These are phyloP conservation scores for Leccinum boreale DNA, from an alignment of 768 basidiomycete species.

Conservation along the genomic window DNA sequence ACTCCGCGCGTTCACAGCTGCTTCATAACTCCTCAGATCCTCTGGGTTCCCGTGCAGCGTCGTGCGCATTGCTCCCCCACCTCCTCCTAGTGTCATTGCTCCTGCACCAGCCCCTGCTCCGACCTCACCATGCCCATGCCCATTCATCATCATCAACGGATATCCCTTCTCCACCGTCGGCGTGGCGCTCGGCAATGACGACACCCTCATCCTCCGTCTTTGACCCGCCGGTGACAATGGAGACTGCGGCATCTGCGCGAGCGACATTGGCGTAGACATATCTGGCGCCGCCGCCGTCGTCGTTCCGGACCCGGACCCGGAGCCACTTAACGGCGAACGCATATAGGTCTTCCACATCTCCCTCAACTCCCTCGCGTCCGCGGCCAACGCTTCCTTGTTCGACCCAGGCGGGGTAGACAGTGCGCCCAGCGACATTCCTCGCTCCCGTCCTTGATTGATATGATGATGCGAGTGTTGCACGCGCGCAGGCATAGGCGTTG, in stretches of 20 bases:
- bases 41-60: slow-evolving; percentile 49
- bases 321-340: slow-evolving; percentile 56
- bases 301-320: slow-evolving; percentile 7
- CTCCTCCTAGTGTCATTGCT: slow-evolving; percentile 5
- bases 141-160: slow-evolving; percentile 18
- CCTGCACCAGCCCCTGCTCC: no score
- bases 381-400: slow-evolving; percentile 28
- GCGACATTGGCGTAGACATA: slow-evolving; percentile 6
- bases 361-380: slow-evolving; percentile 48
- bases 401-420: slow-evolving; percentile 31
- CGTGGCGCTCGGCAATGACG: slow-evolving; percentile 70
- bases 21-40: slow-evolving; percentile 69
- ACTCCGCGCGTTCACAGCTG: slow-evolving; percentile 68
- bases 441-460: slow-evolving; percentile 16
- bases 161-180: slow-evolving; percentile 39
- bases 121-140: slow-evolving; percentile 14
- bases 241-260: slow-evolving; percentile 24
- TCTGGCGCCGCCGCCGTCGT: slow-evolving; percentile 6
- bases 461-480: slow-evolving; percentile 17
- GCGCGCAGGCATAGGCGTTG: slow-evolving; percentile 45
- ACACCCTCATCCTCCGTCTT: slow-evolving; percentile 51
- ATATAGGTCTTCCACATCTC: slow-evolving; percentile 78
- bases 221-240: slow-evolving; percentile 20
- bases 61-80: slow-evolving; percentile 32
- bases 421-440: slow-evolving; percentile 24